phyloP scores from a whole-genome alignment of 805 yeast genomes.

The Kuraishia hungarica region DNA sequence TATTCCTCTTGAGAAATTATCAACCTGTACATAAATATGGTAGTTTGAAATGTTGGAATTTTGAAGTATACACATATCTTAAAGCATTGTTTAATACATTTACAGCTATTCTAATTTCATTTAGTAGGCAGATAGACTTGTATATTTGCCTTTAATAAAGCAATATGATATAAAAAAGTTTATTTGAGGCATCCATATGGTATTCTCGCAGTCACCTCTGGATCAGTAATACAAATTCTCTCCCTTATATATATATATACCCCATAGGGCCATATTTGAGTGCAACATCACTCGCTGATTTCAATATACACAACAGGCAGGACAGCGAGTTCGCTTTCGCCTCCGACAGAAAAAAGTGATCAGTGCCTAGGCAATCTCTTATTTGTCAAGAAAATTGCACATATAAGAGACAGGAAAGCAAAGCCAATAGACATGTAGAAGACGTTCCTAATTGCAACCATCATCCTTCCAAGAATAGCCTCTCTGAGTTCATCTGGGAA shows the following conservation, averaged over 20 bases:
- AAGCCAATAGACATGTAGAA: conserved; percentile 32
- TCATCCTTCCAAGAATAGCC: conserved; percentile 14
- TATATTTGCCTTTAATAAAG: too few relatives aligned
- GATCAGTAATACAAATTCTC: too few relatives aligned
- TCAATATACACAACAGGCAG: conserved; percentile 87
- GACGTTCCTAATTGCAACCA: conserved; percentile 30
- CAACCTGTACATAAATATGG: too few relatives aligned
- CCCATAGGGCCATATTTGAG: conserved; percentile 57
- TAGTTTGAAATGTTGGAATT: too few relatives aligned
- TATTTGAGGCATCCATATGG: neutral
- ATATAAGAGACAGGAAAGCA: conserved; percentile 22
- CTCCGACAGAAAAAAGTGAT: conserved; percentile 15
- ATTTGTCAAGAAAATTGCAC: conserved; percentile 29
- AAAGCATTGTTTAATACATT: too few relatives aligned
- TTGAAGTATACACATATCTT: too few relatives aligned
- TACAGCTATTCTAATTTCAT: too few relatives aligned
- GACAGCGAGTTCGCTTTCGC: too few relatives aligned
- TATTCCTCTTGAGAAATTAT: too few relatives aligned
- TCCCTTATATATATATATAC: conserved; percentile 63
- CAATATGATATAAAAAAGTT: too few relatives aligned
- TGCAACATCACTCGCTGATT: conserved; percentile 81
- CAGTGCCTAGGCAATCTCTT: conserved; percentile 27
- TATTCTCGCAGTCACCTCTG: too few relatives aligned
- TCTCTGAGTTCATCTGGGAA: conserved; percentile 8
- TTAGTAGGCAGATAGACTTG: too few relatives aligned